Evolutionary conservation across 192 early-diverging fungal species (phyloP).

Genomic region (Backusella morwellensis): DNA sequence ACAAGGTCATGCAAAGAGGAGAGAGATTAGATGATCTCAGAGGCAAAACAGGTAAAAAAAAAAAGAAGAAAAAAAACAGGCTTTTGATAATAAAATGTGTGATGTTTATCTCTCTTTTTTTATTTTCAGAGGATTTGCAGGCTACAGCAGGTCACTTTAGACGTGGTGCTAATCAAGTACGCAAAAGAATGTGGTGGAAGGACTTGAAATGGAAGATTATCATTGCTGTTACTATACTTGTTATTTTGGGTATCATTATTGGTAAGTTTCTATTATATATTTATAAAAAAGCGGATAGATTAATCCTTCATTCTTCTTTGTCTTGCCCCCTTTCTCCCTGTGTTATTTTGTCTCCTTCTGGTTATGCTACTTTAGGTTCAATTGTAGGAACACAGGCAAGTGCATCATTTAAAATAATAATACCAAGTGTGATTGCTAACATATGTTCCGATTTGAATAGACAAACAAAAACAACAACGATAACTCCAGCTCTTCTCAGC

Average conservation of each 20-base stretch:
- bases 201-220: conserved; percentile 97
- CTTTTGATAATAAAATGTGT: not conserved
- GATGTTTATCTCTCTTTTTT: not conserved
- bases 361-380: conserved; percentile 43
- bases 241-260: conserved; percentile 84
- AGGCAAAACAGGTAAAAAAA: conserved; percentile 68
- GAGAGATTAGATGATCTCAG: conserved; percentile 81
- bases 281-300: conserved; percentile 34
- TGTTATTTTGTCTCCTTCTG: not conserved
- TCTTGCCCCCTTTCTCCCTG: conserved; percentile 52
- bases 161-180: conserved; percentile 38
- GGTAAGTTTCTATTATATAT: conserved; percentile 37
- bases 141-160: conserved; percentile 35
- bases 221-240: conserved; percentile 69
- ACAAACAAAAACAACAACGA: not conserved
- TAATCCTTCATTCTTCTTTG: conserved; percentile 65
- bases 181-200: conserved; percentile 80
- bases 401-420: not conserved
- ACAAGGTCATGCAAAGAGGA: conserved; percentile 84
- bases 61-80: no score
- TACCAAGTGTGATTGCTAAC: not conserved
- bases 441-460: not conserved
- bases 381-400: conserved; percentile 39
- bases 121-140: conserved; percentile 31
- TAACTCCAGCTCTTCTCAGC: not conserved